Base-by-base conservation (phyloP, 2,329 filamentous ascomycete species). In the Scopulariopsis brevicaulis region DNA sequence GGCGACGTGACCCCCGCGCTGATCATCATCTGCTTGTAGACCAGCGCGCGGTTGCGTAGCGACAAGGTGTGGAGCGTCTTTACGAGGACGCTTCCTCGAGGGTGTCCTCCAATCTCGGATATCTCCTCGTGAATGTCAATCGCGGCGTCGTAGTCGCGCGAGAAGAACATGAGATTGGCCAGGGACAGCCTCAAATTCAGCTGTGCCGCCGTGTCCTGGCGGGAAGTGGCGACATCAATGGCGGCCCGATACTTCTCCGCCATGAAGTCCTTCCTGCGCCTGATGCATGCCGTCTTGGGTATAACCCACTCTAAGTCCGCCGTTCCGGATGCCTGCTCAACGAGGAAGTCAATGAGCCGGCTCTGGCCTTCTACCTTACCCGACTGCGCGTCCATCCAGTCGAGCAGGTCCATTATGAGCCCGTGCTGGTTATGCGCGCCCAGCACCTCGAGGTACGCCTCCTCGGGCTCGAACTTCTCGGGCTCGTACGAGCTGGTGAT, bases 1-100 rank as follows among this genome's bases (percentile, higher is more conserved):
- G 58, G 37, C 0, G 67, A 66, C 2, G 57, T 58, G 1, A 69
- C 56, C 0, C 69, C 70, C 0, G 70, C 64, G 18, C 50, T 55
- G 28, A 62, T 51, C 20, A 68, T 64, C 43, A 68, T 66, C 25
- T 68, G 64, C 57, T 71, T 72, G 61, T 75, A 75, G 34, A 74
- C 60, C 0, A 65, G 64, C 0, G 73, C 71, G 1, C 75, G 65
- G 20, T 68, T 69, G 59, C 73, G 71, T 58, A 75, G 73, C 1
- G 72, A 73, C 2, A 70, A 65, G 4, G 73, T 70, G 32, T 73
- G 71, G 4, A 70, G 71, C 22, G 72, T 66, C 1, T 73, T 66
- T 1, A 71, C 72, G 0, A 70, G 66, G 4, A 75, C 67, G 48
- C 70, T 74, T 7, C 73, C 73, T 4, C 71, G 65, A 0, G 72